Conservation (phyloP, 1,284 basidiomycete genomes). For the Phenoliferia sp. region DNA sequence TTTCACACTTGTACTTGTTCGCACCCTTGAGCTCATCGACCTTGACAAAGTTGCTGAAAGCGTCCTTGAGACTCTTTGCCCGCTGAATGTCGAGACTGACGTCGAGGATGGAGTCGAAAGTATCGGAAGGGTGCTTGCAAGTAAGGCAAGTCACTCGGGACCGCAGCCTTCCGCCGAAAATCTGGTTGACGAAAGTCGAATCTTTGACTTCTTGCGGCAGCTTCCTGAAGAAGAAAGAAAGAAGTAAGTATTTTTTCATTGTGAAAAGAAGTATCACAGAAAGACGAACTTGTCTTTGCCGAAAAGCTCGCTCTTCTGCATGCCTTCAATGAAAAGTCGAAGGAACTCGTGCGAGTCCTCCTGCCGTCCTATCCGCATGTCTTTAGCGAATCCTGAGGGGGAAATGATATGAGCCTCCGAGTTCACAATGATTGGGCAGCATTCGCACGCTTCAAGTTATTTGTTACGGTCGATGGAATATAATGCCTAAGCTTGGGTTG, state of each 20-base stretch:
- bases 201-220: constrained; percentile 57
- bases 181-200: constrained; percentile 87
- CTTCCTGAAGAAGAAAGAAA: constrained; percentile 7
- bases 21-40: constrained; percentile 78
- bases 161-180: constrained; percentile 87
- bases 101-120: constrained; percentile 91
- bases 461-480: constrained; percentile 26
- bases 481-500: constrained; percentile 7
- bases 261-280: too few relatives aligned
- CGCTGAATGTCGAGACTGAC: constrained; percentile 73
- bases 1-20: constrained; percentile 98
- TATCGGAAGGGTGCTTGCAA: constrained; percentile 87
- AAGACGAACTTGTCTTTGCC: constrained; percentile 9
- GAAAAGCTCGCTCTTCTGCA: constrained; percentile 29
- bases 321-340: constrained; percentile 80
- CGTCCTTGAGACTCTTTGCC: constrained; percentile 59
- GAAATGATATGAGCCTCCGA: not conserved
- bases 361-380: constrained; percentile 83
- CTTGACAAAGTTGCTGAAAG: constrained; percentile 75
- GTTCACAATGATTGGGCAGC: not conserved
- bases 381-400: constrained; percentile 75
- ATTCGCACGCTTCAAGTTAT: constrained; percentile 30
- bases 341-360: constrained; percentile 99
- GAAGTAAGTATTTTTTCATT: too few relatives aligned
- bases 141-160: constrained; percentile 85